Conservation (phyloP, 805 yeast species). For the Kluyveromyces wickerhamii region DNA sequence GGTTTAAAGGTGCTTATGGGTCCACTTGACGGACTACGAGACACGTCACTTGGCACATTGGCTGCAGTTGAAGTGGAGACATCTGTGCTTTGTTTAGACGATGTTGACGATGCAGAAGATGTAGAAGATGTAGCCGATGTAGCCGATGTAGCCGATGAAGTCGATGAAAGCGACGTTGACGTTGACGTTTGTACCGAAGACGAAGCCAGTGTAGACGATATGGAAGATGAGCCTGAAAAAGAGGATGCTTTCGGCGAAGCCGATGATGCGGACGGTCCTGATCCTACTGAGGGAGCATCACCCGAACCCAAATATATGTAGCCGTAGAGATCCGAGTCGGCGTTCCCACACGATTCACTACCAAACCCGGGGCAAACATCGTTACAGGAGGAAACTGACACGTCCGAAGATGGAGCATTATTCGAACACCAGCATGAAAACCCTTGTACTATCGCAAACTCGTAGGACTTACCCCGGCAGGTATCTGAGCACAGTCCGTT, state of each 20-base stretch:
- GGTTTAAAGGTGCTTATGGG: background rate
- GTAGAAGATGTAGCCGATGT: constrained; percentile 5
- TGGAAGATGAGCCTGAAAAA: constrained; percentile 5
- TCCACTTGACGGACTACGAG: too few species aligned
- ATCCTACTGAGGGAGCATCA: background rate
- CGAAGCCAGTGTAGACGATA: constrained; percentile 6
- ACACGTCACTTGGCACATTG: too few species aligned
- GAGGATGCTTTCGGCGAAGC: constrained; percentile 6
- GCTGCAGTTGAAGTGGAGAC: constrained; percentile 6
- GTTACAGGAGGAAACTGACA: constrained; percentile 15
- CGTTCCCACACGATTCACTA: constrained; percentile 21
- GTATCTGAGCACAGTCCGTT: constrained; percentile 17
- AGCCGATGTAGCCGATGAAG: constrained; percentile 1
- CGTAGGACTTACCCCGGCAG: constrained; percentile 14
- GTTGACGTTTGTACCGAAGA: constrained; percentile 9
- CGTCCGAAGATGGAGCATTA: constrained; percentile 11
- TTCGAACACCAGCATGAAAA: constrained; percentile 24
- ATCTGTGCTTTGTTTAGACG: background rate
- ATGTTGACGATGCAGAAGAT: constrained; percentile 1
- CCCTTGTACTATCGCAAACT: constrained; percentile 22
- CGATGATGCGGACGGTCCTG: background rate
- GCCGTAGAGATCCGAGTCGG: constrained; percentile 15
- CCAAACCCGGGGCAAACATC: constrained; percentile 23
- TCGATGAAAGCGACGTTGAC: constrained; percentile 9
- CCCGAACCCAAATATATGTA: constrained; percentile 3